These are phyloP conservation scores for Debaryomycetaceae sp. DNA, from an alignment of 1,139 yeast species.

Conservation along the genomic window DNA sequence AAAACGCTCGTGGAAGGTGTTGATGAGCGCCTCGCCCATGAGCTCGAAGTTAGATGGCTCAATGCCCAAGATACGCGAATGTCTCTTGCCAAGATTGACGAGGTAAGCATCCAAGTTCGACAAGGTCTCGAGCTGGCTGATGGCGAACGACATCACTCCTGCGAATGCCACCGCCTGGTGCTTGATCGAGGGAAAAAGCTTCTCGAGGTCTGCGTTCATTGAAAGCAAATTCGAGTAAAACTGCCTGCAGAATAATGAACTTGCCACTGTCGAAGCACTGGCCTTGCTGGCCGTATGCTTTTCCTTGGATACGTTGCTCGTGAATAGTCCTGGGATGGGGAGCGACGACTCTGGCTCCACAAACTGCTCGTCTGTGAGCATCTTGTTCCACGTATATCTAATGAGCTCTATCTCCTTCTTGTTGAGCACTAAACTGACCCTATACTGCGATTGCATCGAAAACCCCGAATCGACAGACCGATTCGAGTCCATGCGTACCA, in stretches of 20 bases:
- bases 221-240: slow-evolving; percentile 56
- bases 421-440: slow-evolving; percentile 26
- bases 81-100: slow-evolving; percentile 66
- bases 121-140: slow-evolving; percentile 42
- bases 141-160: slow-evolving; percentile 67
- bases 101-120: slow-evolving; percentile 55
- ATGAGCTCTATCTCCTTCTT: slow-evolving; percentile 37
- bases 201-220: slow-evolving; percentile 52
- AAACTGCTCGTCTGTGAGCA: slow-evolving; percentile 38
- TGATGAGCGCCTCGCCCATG: slow-evolving; percentile 76
- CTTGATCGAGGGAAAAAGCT: slow-evolving; percentile 59
- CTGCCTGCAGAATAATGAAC: slow-evolving; percentile 57
- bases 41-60: slow-evolving; percentile 70
- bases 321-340: slow-evolving; percentile 30
- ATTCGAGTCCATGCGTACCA: slow-evolving; percentile 44
- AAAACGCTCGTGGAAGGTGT: slow-evolving; percentile 70
- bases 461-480: slow-evolving; percentile 40
- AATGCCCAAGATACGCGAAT: slow-evolving; percentile 70
- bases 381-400: slow-evolving; percentile 43
- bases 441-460: slow-evolving; percentile 23
- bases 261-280: slow-evolving; percentile 33
- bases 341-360: slow-evolving; percentile 12
- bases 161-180: slow-evolving; percentile 80
- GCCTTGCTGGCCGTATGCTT: slow-evolving; percentile 12
- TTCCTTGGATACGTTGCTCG: slow-evolving; percentile 8